Base-by-base conservation (phyloP, 2,329 filamentous ascomycete species). In the Acrodontium crateriforme region DNA sequence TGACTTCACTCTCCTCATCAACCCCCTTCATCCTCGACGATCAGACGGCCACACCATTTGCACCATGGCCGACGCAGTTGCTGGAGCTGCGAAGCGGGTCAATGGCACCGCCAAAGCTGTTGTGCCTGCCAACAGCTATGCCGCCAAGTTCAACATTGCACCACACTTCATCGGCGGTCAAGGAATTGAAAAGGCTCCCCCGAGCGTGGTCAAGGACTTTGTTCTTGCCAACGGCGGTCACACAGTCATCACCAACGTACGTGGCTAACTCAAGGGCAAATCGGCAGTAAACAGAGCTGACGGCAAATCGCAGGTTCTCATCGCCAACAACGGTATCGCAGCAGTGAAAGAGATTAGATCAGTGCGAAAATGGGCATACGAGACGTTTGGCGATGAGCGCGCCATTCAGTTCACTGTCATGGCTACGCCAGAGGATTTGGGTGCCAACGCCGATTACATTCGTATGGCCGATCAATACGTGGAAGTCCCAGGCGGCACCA, bases 391-490 rank as follows among this genome's bases (percentile, higher is more conserved):
- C 63, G 85, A 98, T 62, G 89, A 98, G 67, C 74, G 80, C 52
- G 89, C 87, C 47, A 94, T 98, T 53, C 85, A 95, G 55, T 98
- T 98, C 65, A 98, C 89, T 39, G 89, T 98, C 55, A 98, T 98
- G 89, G 89, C 89, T 46, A 98, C 89, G 20, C 89, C 89, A 27
- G 89, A 98, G 63, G 89, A 98, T 76, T 61, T 98, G 53, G 74
- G 78, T 55, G 89, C 89, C 55, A 98, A 98, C 58, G 89, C 89
- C 44, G 89, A 98, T 62, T 98, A 98, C 64, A 98, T 98, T 56
- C 75, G 89, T 55, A 95, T 98, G 89, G 89, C 89, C 18, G 89
- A 98, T 62, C 83, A 94, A 69, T 98, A 98, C 58, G 89, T 98
- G 46, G 89, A 98, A 63, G 87, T 98, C 37, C 89, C 89, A 18